phyloP scores from a whole-genome alignment of 2,329 filamentous ascomycete genomes.

The Setomelanomma holmii region DNA sequence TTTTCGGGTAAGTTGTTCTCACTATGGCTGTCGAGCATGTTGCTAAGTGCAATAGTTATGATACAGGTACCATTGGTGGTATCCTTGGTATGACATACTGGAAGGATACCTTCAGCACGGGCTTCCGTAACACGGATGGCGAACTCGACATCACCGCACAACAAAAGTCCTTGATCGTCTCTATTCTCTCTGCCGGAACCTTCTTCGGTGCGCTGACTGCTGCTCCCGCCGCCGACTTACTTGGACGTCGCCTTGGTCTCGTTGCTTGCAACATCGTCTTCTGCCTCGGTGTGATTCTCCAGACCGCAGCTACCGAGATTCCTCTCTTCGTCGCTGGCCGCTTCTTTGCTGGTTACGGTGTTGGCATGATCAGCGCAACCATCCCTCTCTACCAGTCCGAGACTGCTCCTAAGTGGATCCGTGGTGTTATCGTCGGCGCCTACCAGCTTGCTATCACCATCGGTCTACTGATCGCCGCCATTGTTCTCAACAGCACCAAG shows the following conservation, averaged over 20 bases:
- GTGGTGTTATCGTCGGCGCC: conserved; percentile 71
- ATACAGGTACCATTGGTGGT: conserved; percentile 57
- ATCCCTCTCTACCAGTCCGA: conserved; percentile 76
- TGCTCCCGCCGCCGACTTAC: conserved; percentile 69
- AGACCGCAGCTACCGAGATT: conserved; percentile 44
- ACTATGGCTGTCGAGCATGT: neutral
- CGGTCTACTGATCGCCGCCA: conserved; percentile 70
- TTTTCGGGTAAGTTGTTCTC: conserved; percentile 43
- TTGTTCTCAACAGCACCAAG: conserved; percentile 70
- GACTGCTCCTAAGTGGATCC: conserved; percentile 76
- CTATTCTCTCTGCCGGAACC: conserved; percentile 83
- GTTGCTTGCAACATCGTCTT: conserved; percentile 46
- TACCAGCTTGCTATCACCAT: conserved; percentile 78
- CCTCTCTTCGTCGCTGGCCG: conserved; percentile 50
- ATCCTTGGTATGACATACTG: conserved; percentile 76
- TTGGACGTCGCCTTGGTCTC: conserved; percentile 73
- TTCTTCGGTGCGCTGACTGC: conserved; percentile 75
- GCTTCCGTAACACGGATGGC: conserved; percentile 49
- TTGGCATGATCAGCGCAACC: conserved; percentile 50
- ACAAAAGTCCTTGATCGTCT: conserved; percentile 76
- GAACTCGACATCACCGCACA: conserved; percentile 42
- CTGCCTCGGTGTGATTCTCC: conserved; percentile 50
- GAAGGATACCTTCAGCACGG: conserved; percentile 65
- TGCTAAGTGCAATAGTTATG: conserved; percentile 38
- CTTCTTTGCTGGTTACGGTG: conserved; percentile 52